Evolutionary conservation across 768 basidiomycete species (phyloP), one percentile per base, ranked within the genome.

Genomic region (Mrakia frigida): DNA sequence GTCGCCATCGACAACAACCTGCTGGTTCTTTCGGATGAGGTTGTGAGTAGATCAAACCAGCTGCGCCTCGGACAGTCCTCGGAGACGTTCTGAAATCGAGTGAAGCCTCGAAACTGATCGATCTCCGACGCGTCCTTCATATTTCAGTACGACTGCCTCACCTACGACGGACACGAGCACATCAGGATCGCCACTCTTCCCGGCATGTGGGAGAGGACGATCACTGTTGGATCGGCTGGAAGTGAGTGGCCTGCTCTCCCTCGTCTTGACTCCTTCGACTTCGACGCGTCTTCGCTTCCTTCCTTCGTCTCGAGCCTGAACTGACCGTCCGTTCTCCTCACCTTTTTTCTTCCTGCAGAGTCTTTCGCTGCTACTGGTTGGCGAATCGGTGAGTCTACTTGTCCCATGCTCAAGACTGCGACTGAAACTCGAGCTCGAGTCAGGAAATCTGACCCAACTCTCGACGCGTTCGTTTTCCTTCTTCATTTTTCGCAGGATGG

Each of bases 121-220:
- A n/a, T 37, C 16, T 23, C 70, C 23, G 9, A 13, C 28, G n/a
- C 56, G 25, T 25, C n/a, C 7, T 52, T 14, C 50, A 23, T 14
- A n/a, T 6, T 28, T 74, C 31, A 96, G 92, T 99, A 99, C 83
- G 97, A 99, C 81, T 91, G 91, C 80, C 89, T 99, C 53, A 89
- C 94, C 23, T 97, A 90, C 80, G 92, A 94, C 80, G 88, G 87
- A 50, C 90, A 90, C 81, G 90, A 96, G 81, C 97, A 99, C 83
- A 86, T 94, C 74, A 90, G 96, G 73, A 91, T 98, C 80, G 95
- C 96, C 5, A 92, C 86, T 50, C 87, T 99, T n/a, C 95, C 94
- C 7, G 93, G 94, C 31, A 97, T 98, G 92, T 98, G 95, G 95
- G 92, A 98, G 79, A 89, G 97, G 61, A 99, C 97, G 0, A 90